phyloP scores from a whole-genome alignment of 2,329 filamentous ascomycete genomes.

The Lachnellula occidentalis region DNA sequence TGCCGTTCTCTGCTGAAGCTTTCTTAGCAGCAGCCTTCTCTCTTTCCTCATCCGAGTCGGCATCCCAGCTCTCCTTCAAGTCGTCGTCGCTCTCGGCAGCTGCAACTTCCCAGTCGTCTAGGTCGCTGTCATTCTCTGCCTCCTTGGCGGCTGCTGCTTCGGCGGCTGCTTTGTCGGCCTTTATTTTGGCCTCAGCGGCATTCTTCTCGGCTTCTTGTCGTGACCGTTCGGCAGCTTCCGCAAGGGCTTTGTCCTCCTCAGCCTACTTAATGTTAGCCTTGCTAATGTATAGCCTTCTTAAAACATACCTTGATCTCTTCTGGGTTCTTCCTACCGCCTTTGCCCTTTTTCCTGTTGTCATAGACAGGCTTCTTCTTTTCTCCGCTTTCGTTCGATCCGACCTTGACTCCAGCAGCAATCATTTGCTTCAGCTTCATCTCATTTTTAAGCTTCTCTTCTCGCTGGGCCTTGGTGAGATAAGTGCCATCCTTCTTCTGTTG shows the following conservation, averaged over 20 bases:
- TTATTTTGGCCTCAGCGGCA: slow-evolving; percentile 56
- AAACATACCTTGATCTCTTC: slow-evolving; percentile 46
- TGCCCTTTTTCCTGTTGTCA: slow-evolving; percentile 74
- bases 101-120: slow-evolving; percentile 83
- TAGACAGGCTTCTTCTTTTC: slow-evolving; percentile 66
- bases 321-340: slow-evolving; percentile 51
- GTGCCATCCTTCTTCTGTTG: slow-evolving; percentile 85
- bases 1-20: slow-evolving; percentile 17
- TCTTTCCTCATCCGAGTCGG: slow-evolving; percentile 65
- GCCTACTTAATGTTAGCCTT: slow-evolving; percentile 38
- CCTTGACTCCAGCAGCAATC: slow-evolving; percentile 70
- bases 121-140: slow-evolving; percentile 53
- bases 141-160: slow-evolving; percentile 50
- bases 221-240: slow-evolving; percentile 71
- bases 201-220: slow-evolving; percentile 61
- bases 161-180: slow-evolving; percentile 52
- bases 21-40: slow-evolving; percentile 35
- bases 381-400: slow-evolving; percentile 52
- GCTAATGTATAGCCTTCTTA: no score
- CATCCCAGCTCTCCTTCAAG: slow-evolving; percentile 94
- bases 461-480: slow-evolving; percentile 80
- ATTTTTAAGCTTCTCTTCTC: slow-evolving; percentile 72
- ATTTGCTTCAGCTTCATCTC: slow-evolving; percentile 81
- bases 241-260: slow-evolving; percentile 73
- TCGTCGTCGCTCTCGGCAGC: slow-evolving; percentile 70